A percentile compares a stretch with the other conserved stretches of the same genome.
These are phyloP conservation scores for Jacaranda copaia DNA, from an alignment of 257 asterid species.

Conservation along the genomic window DNA sequence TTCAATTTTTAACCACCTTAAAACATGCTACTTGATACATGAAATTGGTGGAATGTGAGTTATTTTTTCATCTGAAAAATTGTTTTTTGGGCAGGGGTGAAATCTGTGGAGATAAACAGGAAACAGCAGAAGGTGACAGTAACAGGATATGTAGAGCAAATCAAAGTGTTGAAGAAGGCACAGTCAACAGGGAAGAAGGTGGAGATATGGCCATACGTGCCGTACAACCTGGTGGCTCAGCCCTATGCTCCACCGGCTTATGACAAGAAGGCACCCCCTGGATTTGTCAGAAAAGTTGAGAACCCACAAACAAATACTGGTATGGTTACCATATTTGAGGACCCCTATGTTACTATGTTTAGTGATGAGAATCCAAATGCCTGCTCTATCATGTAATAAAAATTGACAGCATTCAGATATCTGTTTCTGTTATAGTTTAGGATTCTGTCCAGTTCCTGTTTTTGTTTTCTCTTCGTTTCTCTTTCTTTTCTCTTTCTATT, in stretches of 20 bases:
- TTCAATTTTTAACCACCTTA: not conserved
- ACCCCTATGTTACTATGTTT: slow-evolving; percentile 73
- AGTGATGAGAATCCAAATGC: slow-evolving; percentile 95
- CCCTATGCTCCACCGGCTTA: slow-evolving; percentile 77
- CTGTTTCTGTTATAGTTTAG: not conserved
- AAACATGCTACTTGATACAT: not conserved
- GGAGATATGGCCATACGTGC: slow-evolving; percentile 93
- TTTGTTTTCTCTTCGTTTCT: not conserved
- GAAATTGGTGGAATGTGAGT: no score
- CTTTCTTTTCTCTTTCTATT: not conserved
- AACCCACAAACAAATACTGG: slow-evolving; percentile 37
- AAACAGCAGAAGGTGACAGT: slow-evolving; percentile 89
- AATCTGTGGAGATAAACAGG: slow-evolving; percentile 77
- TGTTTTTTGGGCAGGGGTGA: slow-evolving; percentile 61
- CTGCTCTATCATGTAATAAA: slow-evolving; percentile 56
- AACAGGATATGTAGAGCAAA: slow-evolving; percentile 65
- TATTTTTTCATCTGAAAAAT: not conserved
- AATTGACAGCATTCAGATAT: not conserved
- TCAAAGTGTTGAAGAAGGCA: slow-evolving; percentile 82
- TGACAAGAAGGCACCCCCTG: slow-evolving; percentile 93
- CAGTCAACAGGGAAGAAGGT: slow-evolving; percentile 83
- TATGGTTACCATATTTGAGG: slow-evolving; percentile 55
- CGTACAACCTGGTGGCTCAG: slow-evolving; percentile 86
- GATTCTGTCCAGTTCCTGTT: not conserved
- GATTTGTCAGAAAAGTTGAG: slow-evolving; percentile 70